Evolutionary conservation across 2,329 filamentous ascomycete species (phyloP).

Genomic region (Fusarium beomiforme): DNA sequence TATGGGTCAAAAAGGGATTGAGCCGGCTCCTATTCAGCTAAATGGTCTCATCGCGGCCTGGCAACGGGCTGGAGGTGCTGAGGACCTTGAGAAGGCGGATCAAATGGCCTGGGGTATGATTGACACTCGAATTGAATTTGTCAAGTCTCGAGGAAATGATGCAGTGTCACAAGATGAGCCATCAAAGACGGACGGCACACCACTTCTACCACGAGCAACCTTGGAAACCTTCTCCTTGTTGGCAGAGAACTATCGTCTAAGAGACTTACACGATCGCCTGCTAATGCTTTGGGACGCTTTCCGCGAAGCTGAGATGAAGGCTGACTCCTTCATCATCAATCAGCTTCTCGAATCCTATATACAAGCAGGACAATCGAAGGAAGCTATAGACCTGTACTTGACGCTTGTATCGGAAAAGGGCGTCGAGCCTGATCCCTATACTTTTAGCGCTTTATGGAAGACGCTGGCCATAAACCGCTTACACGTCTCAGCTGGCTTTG

Average conservation of each 20-base stretch:
- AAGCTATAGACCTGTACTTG: slow-evolving; percentile 66
- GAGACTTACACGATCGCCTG: slow-evolving; percentile 66
- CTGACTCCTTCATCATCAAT: slow-evolving; percentile 82
- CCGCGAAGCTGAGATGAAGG: slow-evolving; percentile 68
- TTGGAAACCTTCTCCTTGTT: slow-evolving; percentile 83
- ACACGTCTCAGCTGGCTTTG: slow-evolving; percentile 44
- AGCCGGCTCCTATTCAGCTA: slow-evolving; percentile 77
- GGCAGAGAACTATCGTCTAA: slow-evolving; percentile 75
- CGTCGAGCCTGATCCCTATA: slow-evolving; percentile 72
- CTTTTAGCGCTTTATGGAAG: slow-evolving; percentile 75
- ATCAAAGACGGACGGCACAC: background rate
- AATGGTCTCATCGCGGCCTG: slow-evolving; percentile 86
- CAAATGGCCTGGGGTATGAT: slow-evolving; percentile 82
- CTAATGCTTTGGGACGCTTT: slow-evolving; percentile 71
- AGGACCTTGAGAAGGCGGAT: slow-evolving; percentile 70
- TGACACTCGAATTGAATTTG: slow-evolving; percentile 70
- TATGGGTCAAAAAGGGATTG: slow-evolving; percentile 76
- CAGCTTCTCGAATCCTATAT: slow-evolving; percentile 76
- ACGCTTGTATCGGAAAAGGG: slow-evolving; percentile 60
- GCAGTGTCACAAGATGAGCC: background rate
- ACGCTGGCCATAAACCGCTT: slow-evolving; percentile 63
- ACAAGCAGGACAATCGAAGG: slow-evolving; percentile 63
- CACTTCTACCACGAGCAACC: slow-evolving; percentile 66
- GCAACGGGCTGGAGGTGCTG: slow-evolving; percentile 69
- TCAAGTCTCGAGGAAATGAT: slow-evolving; percentile 56